A percentile compares a stretch with the other conserved stretches of the same genome.
phyloP scores from a whole-genome alignment of 2,329 filamentous ascomycete genomes.

The Aspergillus fijiensis region DNA sequence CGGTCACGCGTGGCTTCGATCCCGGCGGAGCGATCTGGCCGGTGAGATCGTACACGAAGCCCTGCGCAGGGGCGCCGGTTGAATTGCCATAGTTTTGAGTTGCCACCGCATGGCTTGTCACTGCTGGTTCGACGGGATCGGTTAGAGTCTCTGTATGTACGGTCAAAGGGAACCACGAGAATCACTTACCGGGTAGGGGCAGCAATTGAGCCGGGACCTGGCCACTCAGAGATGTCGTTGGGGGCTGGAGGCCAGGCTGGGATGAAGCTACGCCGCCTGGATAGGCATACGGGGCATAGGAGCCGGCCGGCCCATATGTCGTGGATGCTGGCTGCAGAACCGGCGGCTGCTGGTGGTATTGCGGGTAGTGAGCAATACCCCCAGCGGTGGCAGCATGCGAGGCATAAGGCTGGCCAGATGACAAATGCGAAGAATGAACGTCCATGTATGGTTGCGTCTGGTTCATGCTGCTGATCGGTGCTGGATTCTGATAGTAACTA shows the following conservation, averaged over 20 bases:
- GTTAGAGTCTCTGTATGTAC: not conserved
- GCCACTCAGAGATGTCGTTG: conserved; percentile 67
- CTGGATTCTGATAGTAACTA: conserved; percentile 44
- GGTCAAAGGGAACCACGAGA: not conserved
- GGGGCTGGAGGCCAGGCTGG: conserved; percentile 65
- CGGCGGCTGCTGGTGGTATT: conserved; percentile 68
- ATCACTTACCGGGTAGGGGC: conserved; percentile 56
- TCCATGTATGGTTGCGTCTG: conserved; percentile 80
- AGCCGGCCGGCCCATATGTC: conserved; percentile 62
- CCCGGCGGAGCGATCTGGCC: conserved; percentile 89
- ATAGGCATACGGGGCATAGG: conserved; percentile 72
- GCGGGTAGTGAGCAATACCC: conserved; percentile 72
- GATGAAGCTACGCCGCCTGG: conserved; percentile 77
- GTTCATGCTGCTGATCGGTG: conserved; percentile 67
- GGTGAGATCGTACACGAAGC: conserved; percentile 71
- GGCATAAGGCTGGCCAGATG: conserved; percentile 70
- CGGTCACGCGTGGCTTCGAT: conserved; percentile 94
- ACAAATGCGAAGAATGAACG: conserved; percentile 74
- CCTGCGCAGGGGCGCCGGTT: conserved; percentile 44
- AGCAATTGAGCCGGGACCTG: conserved; percentile 69
- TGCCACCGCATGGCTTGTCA: conserved; percentile 35
- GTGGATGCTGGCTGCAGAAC: conserved; percentile 70
- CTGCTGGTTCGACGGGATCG: conserved; percentile 26
- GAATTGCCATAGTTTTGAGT: conserved; percentile 42
- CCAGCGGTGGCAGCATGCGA: conserved; percentile 75